Percentiles rank a stretch among this genome's conserved stretches.
These are phyloP conservation scores for Ceratopteris richardii DNA, from an alignment of 75 land plant species.

Conservation along the genomic window DNA sequence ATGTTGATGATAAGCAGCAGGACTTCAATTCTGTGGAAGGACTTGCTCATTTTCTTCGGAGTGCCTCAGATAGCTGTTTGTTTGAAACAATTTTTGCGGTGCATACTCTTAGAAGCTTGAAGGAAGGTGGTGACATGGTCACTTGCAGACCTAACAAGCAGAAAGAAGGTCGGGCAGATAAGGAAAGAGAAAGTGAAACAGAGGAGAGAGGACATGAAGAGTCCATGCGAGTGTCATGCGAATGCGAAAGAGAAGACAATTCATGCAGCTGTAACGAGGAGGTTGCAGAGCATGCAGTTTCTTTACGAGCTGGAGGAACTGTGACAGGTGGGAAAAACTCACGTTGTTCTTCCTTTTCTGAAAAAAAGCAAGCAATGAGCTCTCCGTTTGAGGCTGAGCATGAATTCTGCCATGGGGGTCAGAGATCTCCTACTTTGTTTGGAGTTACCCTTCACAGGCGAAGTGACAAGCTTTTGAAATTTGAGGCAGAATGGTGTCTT, in stretches of 20 bases:
- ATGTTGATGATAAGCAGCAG: neutral
- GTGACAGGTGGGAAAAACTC: neutral
- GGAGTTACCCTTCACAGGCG: neutral
- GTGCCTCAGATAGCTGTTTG: constrained; percentile 1
- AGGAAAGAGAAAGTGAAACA: neutral
- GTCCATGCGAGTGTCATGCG: neutral
- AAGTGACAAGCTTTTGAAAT: neutral
- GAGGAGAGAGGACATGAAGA: neutral
- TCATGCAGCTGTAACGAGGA: no score
- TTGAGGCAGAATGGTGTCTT: neutral
- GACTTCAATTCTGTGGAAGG: constrained; percentile 1
- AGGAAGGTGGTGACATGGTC: neutral
- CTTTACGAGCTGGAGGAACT: neutral
- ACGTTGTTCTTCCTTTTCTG: neutral
- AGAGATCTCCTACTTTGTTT: neutral
- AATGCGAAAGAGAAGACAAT: no score
- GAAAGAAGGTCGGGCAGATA: neutral
- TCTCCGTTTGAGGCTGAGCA: neutral
- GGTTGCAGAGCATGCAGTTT: neutral
- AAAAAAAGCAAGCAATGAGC: neutral
- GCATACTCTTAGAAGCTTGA: constrained; percentile 1
- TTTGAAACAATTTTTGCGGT: constrained; percentile 3
- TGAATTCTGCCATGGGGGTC: neutral
- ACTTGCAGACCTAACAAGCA: neutral
- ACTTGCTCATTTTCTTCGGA: neutral